These are phyloP conservation scores for Didymella pomorum DNA, from an alignment of 2,329 filamentous ascomycete species.

Conservation along the genomic window DNA sequence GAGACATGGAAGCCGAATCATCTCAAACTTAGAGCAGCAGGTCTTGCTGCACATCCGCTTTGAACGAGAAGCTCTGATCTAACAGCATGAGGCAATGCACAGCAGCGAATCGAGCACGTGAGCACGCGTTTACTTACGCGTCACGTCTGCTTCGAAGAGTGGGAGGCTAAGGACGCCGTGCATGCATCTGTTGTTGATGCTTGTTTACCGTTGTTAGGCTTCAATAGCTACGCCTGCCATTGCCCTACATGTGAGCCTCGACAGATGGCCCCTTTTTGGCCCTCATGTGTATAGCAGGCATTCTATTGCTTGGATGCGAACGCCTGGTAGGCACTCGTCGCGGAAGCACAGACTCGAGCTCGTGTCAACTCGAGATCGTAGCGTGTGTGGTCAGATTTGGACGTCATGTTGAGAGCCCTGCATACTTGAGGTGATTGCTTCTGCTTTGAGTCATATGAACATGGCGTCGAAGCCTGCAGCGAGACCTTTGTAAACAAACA, in stretches of 20 bases:
- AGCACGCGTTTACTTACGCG: conserved; percentile 15
- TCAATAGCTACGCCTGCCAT: background rate
- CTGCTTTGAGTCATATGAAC: background rate
- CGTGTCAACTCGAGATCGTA: background rate
- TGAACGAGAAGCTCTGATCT: too few relatives aligned
- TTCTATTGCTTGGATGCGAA: conserved; percentile 7
- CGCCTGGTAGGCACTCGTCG: conserved; percentile 2
- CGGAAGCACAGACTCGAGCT: conserved; percentile 11
- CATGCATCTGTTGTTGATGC: conserved; percentile 6
- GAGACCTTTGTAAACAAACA: background rate
- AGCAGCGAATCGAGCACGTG: conserved; percentile 3
- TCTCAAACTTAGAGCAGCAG: too few relatives aligned
- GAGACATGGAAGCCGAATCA: background rate
- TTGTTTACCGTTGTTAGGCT: background rate
- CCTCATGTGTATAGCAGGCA: background rate
- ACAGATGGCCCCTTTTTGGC: background rate
- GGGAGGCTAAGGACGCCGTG: conserved; percentile 17
- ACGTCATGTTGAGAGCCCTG: conserved; percentile 4
- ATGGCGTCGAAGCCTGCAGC: background rate
- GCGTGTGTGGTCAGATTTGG: conserved; percentile 1
- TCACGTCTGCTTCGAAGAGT: conserved; percentile 12
- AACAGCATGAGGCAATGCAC: too few relatives aligned
- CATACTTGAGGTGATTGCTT: background rate
- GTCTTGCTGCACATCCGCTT: too few relatives aligned
- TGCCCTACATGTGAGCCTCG: background rate